Evolutionary conservation across 805 yeast species (phyloP).

Genomic region (Lipomyces japonicus): DNA sequence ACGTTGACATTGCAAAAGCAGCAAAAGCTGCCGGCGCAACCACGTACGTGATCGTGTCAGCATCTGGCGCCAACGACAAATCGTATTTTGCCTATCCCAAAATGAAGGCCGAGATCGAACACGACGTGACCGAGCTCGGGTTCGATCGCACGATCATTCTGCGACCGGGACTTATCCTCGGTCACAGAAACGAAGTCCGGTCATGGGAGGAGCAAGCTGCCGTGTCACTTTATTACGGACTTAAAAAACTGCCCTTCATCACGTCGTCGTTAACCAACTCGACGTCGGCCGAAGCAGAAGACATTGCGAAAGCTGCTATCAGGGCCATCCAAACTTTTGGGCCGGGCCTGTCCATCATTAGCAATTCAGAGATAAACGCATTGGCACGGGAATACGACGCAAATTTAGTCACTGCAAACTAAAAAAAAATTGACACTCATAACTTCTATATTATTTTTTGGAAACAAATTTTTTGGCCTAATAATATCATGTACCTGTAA

Average conservation of each 20-base stretch:
- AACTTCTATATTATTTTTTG: no score
- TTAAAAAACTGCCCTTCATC: constrained; percentile 12
- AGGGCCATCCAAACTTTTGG: constrained; percentile 40
- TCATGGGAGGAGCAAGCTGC: constrained; percentile 5
- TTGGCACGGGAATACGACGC: constrained; percentile 14
- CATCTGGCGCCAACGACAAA: constrained; percentile 56
- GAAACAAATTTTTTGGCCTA: no score
- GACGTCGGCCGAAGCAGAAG: constrained; percentile 57
- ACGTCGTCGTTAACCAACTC: background rate
- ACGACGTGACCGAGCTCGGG: constrained; percentile 55
- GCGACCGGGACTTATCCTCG: constrained; percentile 62
- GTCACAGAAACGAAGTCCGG: constrained; percentile 31
- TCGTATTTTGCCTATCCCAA: constrained; percentile 60
- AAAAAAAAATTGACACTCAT: no score
- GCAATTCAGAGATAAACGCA: constrained; percentile 23
- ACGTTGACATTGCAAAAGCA: constrained; percentile 62
- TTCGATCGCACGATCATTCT: constrained; percentile 72
- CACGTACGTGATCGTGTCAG: constrained; percentile 64
- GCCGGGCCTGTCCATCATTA: constrained; percentile 30
- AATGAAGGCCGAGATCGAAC: constrained; percentile 75
- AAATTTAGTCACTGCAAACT: background rate
- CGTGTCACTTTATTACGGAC: constrained; percentile 6
- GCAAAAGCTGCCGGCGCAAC: constrained; percentile 68
- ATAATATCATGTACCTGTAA: background rate
- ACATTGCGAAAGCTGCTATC: constrained; percentile 59